phyloP scores from a whole-genome alignment of 192 early-diverging fungal genomes.

The Jimgerdemannia lactiflua region DNA sequence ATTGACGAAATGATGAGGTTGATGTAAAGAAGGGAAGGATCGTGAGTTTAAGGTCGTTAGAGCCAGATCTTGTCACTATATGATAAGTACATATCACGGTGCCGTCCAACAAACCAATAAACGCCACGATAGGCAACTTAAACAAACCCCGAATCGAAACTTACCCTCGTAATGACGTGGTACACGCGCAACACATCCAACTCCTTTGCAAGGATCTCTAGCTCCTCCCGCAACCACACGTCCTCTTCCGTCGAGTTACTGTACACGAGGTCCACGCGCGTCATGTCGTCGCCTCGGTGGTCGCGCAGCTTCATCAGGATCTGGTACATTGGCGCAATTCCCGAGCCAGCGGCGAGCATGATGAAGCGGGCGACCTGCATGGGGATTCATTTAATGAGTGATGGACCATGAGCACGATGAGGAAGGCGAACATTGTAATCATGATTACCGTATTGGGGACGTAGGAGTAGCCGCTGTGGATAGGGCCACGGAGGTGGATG shows the following conservation, averaged over 20 bases:
- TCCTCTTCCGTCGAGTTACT: neutral
- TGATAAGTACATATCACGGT: no score
- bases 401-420: neutral
- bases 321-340: slow-evolving; percentile 16
- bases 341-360: slow-evolving; percentile 13
- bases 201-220: neutral
- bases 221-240: slow-evolving; percentile 4
- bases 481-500: slow-evolving; percentile 13
- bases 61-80: no score
- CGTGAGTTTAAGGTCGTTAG: no score
- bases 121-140: no score
- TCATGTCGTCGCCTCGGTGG: neutral
- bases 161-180: no score
- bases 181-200: no score
- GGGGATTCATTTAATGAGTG: neutral
- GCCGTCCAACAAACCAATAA: no score
- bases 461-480: neutral
- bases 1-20: no score
- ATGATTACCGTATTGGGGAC: slow-evolving; percentile 5
- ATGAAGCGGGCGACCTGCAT: neutral
- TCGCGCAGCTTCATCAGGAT: slow-evolving; percentile 3
- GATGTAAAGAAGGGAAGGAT: no score
- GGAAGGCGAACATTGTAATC: neutral
- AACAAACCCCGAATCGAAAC: no score
- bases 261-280: slow-evolving; percentile 2